Base-by-base conservation (phyloP, 148 eudicot genomes). In the Camellia japonica region DNA sequence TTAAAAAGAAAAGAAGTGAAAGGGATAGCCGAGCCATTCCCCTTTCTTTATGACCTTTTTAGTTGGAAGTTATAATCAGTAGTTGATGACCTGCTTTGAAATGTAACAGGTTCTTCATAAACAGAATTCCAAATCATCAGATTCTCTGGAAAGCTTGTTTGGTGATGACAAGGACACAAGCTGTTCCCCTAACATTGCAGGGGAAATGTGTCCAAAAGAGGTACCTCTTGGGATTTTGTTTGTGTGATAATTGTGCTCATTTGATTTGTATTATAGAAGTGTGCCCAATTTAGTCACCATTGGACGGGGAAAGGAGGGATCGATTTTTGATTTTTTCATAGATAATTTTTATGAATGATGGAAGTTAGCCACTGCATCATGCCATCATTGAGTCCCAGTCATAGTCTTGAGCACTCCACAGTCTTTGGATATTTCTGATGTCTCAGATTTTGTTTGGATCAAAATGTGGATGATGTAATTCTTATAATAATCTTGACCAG, bases 121-220 rank as follows among this genome's bases (percentile, higher is more conserved):
- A 80, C 74, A 93, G 20, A 76, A 72, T 74, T 80, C 90, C 4
- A 79, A 76, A 73, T 90, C 97, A 75, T 87, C 94, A 30, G 97
- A 90, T 89, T 93, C 97, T 74, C 78, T 93, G 66, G 95, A 87
- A 80, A 82, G 90, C 85, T 87, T 93, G 85, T 87, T 90, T 67
- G 88, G 84, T 72, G 93, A 90, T 68, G 85, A 85, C 19, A 89
- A 88, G 74, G 93, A 88, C 83, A 79, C 78, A 64, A 72, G 83
- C 86, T 78, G 78, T 73, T 81, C 82, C 55, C 59, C 79, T 78
- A 68, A 52, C 68, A 55, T 74, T 15, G 19, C 77, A 52, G 78
- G 63, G 68, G 79, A 82, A 78, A 20, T 78, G 51, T 83, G 51
- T 65, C 85, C 86, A 14, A 93, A 93, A 84, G 88, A 92, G 94